phyloP scores from a whole-genome alignment of 1,284 basidiomycete genomes.

The Trametes sp. region DNA sequence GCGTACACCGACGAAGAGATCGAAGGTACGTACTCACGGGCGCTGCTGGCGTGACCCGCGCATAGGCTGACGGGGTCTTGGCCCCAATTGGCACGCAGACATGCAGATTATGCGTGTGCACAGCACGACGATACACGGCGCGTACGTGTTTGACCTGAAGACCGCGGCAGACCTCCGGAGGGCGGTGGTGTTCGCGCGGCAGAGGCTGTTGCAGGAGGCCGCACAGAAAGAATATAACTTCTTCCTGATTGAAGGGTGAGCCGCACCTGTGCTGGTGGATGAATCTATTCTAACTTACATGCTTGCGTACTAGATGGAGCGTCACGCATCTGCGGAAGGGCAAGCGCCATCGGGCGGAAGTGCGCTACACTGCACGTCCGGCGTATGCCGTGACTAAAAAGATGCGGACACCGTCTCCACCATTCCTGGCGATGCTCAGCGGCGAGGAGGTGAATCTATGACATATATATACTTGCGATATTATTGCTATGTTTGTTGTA shows the following conservation, averaged over 20 bases:
- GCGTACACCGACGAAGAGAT: slow-evolving; percentile 58
- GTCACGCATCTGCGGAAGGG: slow-evolving; percentile 69
- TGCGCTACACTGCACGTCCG: slow-evolving; percentile 72
- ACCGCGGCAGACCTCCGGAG: slow-evolving; percentile 50
- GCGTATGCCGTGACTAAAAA: slow-evolving; percentile 60
- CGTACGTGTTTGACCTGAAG: slow-evolving; percentile 64
- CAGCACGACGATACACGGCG: slow-evolving; percentile 59
- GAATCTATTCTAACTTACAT: not conserved
- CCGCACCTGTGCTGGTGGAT: not conserved
- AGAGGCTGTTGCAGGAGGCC: slow-evolving; percentile 66
- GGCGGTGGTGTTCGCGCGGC: slow-evolving; percentile 67
- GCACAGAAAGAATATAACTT: slow-evolving; percentile 66
- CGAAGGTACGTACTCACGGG: slow-evolving; percentile 57
- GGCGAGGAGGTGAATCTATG: not conserved
- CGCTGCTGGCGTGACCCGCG: too few relatives aligned
- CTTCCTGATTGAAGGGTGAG: slow-evolving; percentile 72
- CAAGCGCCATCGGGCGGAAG: slow-evolving; percentile 67
- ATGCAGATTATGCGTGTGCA: slow-evolving; percentile 63
- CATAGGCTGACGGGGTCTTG: not conserved
- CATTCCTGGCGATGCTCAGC: slow-evolving; percentile 69
- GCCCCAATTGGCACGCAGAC: slow-evolving; percentile 51
- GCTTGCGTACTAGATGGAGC: slow-evolving; percentile 59
- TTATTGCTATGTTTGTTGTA: not conserved
- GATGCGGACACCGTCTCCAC: slow-evolving; percentile 57
- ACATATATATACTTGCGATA: not conserved